Conservation (phyloP, 345 rosid genomes). For the Eucalyptus dawsonii region DNA sequence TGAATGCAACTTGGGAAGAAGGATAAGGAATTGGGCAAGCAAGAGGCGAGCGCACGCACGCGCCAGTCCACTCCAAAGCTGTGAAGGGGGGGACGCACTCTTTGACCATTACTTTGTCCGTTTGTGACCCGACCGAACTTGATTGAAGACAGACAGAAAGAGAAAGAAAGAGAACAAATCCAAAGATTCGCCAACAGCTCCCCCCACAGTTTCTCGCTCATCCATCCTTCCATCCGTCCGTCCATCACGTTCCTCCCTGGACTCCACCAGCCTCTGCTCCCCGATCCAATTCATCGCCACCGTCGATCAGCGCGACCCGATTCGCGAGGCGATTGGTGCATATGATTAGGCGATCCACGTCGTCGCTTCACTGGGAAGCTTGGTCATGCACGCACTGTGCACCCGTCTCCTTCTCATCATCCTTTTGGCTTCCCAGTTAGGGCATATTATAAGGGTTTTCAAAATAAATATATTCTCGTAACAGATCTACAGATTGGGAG, state of each 20-base stretch:
- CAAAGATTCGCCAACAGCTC: neutral
- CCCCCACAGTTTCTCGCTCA: neutral
- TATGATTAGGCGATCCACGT: neutral
- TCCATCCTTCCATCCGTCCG: neutral
- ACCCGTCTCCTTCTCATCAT: neutral
- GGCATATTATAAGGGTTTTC: neutral
- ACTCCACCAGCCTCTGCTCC: neutral
- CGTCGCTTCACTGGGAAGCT: neutral
- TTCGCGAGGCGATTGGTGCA: neutral
- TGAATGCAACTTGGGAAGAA: neutral
- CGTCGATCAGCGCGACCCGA: neutral
- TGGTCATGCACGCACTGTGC: neutral
- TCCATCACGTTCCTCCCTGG: neutral
- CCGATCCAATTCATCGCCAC: neutral
- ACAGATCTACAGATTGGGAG: neutral
- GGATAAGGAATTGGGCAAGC: neutral
- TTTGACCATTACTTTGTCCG: slow-evolving; percentile 3
- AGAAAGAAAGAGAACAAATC: neutral
- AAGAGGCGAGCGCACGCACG: neutral
- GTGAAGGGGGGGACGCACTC: neutral
- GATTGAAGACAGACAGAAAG: neutral
- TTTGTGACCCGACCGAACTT: neutral
- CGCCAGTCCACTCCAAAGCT: neutral
- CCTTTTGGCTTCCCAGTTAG: neutral
- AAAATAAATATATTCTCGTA: neutral